phyloP scores from a whole-genome alignment of 345 rosid species.

The Euphorbia peplus region DNA sequence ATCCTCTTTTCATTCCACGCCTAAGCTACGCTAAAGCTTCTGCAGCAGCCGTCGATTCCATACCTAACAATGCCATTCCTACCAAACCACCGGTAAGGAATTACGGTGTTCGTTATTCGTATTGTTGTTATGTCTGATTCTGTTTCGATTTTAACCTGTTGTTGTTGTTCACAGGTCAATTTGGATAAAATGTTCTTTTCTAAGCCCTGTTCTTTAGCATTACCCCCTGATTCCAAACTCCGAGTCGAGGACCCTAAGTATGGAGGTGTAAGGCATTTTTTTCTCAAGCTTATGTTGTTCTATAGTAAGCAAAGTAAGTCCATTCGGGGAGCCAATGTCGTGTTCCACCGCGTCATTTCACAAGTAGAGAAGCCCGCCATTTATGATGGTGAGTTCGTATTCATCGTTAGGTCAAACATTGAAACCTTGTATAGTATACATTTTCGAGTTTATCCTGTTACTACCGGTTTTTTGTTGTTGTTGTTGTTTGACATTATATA shows the following conservation, averaged over 20 bases:
- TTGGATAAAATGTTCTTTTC: slow-evolving; percentile 79
- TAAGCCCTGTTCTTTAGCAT: slow-evolving; percentile 83
- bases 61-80: slow-evolving; percentile 27
- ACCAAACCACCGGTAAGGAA: slow-evolving; percentile 40
- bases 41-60: slow-evolving; percentile 36
- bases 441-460: too few relatives aligned
- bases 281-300: slow-evolving; percentile 67
- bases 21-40: slow-evolving; percentile 43
- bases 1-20: slow-evolving; percentile 25
- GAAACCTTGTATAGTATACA: too few relatives aligned
- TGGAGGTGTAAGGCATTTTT: slow-evolving; percentile 50
- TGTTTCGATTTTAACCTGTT: background rate
- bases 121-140: background rate
- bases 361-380: slow-evolving; percentile 79
- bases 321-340: slow-evolving; percentile 81
- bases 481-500: background rate
- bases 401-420: background rate
- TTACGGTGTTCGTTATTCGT: background rate
- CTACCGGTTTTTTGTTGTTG: background rate
- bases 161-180: slow-evolving; percentile 44
- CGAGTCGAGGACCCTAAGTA: slow-evolving; percentile 76
- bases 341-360: slow-evolving; percentile 53
- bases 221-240: slow-evolving; percentile 61
- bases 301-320: slow-evolving; percentile 88
- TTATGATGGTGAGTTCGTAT: slow-evolving; percentile 55